phyloP scores from a whole-genome alignment of 1,284 basidiomycete genomes.

The Golubevia sp. region DNA sequence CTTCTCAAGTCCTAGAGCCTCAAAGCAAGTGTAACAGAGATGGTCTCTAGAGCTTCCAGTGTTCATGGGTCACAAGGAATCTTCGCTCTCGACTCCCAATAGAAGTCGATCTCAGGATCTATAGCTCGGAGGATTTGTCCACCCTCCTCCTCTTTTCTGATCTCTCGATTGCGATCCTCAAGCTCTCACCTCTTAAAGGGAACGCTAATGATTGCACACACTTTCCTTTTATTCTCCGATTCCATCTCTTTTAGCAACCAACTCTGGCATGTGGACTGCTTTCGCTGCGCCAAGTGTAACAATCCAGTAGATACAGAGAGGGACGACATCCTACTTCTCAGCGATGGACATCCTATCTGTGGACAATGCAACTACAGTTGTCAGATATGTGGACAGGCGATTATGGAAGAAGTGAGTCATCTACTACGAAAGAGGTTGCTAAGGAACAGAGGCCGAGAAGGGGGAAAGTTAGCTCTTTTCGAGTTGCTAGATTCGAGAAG shows the following conservation, averaged over 20 bases:
- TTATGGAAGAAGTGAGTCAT: constrained; percentile 27
- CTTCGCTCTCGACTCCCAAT: no score
- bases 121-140: constrained; percentile 2
- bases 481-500: no score
- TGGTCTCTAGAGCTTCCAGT: no score
- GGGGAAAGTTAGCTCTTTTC: no score
- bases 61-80: no score
- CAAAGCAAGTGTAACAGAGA: no score
- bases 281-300: constrained; percentile 62
- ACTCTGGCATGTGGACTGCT: constrained; percentile 51
- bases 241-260: constrained; percentile 25
- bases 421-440: no score
- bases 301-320: constrained; percentile 71
- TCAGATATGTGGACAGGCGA: constrained; percentile 41
- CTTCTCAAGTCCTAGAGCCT: no score
- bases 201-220: not conserved
- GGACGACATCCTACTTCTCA: constrained; percentile 90
- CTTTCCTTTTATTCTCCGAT: not conserved
- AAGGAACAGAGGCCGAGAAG: no score
- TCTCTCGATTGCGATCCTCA: not conserved
- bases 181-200: not conserved
- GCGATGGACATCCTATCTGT: constrained; percentile 95
- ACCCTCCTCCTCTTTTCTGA: not conserved
- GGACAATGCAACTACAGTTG: constrained; percentile 89
- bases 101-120: no score